Evolutionary conservation across 192 early-diverging fungal genomes (phyloP).

Genomic region (Coemansia erecta): DNA sequence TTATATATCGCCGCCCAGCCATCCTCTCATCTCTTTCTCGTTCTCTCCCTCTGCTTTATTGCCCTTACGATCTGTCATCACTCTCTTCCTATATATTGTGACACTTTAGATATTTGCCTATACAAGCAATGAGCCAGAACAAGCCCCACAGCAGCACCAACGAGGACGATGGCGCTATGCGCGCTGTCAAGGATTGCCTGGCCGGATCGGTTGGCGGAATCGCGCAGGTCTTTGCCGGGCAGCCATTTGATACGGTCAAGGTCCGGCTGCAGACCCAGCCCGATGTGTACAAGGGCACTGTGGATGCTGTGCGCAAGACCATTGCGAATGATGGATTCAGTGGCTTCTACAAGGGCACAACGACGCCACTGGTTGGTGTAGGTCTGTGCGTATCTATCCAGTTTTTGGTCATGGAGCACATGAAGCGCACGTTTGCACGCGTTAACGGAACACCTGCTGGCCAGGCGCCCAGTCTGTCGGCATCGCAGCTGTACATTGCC

Average conservation of each 20-base stretch:
- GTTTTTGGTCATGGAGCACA: conserved; percentile 84
- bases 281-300: conserved; percentile 71
- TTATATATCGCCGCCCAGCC: too few species aligned
- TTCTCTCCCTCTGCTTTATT: too few species aligned
- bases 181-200: conserved; percentile 71
- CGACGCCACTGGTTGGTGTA: conserved; percentile 89
- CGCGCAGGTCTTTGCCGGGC: conserved; percentile 73
- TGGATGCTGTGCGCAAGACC: conserved; percentile 88
- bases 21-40: too few species aligned
- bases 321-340: conserved; percentile 72
- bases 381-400: conserved; percentile 98
- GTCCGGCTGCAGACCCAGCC: conserved; percentile 94
- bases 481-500: conserved; percentile 78
- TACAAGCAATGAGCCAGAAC: conserved; percentile 11
- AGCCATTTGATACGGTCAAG: conserved; percentile 82
- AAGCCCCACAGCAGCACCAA: conserved; percentile 7
- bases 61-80: too few species aligned
- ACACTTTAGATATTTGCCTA: too few species aligned
- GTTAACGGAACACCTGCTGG: conserved; percentile 57
- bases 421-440: conserved; percentile 75
- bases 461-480: conserved; percentile 56
- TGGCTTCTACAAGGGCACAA: conserved; percentile 93
- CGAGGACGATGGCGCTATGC: conserved; percentile 42
- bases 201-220: conserved; percentile 77
- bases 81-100: too few species aligned